Conservation (phyloP, 352 stramenopile genomes). For the Phytophthora fragariaefolia region DNA sequence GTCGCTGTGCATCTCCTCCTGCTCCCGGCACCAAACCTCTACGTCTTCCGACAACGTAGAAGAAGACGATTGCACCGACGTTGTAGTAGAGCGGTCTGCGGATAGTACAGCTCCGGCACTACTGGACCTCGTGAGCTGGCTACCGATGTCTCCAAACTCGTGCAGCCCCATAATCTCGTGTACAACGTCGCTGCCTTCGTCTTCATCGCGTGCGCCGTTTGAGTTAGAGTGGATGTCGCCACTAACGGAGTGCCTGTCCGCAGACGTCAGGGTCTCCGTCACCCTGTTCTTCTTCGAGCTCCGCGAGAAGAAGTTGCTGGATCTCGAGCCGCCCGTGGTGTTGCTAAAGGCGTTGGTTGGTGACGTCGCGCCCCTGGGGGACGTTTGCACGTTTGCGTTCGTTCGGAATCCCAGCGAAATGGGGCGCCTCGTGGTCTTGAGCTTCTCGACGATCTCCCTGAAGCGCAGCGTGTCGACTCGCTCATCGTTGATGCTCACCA, state of each 20-base stretch:
- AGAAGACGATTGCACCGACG: conserved; percentile 57
- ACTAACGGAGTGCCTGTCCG: conserved; percentile 27
- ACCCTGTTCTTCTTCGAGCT: conserved; percentile 11
- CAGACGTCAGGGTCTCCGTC: neutral
- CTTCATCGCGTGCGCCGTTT: conserved; percentile 25
- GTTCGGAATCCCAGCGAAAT: conserved; percentile 76
- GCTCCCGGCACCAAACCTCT: conserved; percentile 77
- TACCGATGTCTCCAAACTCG: conserved; percentile 18
- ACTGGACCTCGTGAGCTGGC: conserved; percentile 14
- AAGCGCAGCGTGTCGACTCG: conserved; percentile 64
- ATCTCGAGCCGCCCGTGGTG: conserved; percentile 17
- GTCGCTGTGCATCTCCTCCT: conserved; percentile 88
- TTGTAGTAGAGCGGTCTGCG: conserved; percentile 47
- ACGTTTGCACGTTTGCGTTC: conserved; percentile 76
- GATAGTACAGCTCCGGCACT: conserved; percentile 6
- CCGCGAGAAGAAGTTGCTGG: conserved; percentile 23
- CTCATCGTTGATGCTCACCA: conserved; percentile 80
- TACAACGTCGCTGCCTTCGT: conserved; percentile 36
- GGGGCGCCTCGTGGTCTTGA: conserved; percentile 72
- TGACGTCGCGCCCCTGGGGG: conserved; percentile 39
- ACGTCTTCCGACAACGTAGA: conserved; percentile 82
- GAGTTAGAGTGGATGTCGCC: conserved; percentile 9
- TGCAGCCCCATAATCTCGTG: conserved; percentile 28
- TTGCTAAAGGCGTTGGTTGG: conserved; percentile 20
- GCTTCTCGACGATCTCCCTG: conserved; percentile 78